A percentile compares a stretch with the other conserved stretches of the same genome.
Evolutionary conservation across 2,329 filamentous ascomycete genomes (phyloP).

Genomic region (Periglandula ipomoeae): DNA sequence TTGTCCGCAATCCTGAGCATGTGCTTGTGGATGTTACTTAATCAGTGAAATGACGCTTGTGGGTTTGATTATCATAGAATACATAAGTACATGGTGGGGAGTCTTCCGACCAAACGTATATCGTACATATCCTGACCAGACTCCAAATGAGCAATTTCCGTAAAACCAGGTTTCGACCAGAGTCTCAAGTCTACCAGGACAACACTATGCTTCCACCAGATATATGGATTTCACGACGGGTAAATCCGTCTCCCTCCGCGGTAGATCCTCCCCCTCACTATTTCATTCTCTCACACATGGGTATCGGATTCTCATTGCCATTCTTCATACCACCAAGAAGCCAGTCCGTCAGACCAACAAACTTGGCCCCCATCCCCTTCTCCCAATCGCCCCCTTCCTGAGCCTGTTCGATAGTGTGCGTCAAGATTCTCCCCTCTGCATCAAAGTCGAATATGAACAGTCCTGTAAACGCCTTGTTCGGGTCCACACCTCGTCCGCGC

Average conservation of each 20-base stretch:
- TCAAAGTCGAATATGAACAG: conserved; percentile 97
- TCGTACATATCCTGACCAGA: not conserved
- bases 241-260: not conserved
- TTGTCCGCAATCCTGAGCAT: no score
- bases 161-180: no score
- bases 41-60: not conserved
- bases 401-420: conserved; percentile 89
- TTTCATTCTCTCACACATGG: conserved; percentile 24
- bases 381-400: conserved; percentile 80
- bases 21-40: no score
- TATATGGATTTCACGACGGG: not conserved
- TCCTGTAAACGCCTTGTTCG: conserved; percentile 73
- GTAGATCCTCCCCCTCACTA: conserved; percentile 9
- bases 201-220: not conserved
- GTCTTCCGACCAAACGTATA: not conserved
- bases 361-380: conserved; percentile 65
- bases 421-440: conserved; percentile 69
- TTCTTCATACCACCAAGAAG: conserved; percentile 63
- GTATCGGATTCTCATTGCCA: conserved; percentile 23
- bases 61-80: not conserved
- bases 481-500: conserved; percentile 30
- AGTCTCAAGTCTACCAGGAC: not conserved
- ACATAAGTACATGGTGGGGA: conserved; percentile 1
- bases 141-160: no score
- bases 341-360: conserved; percentile 93